Evolutionary conservation across 1,284 basidiomycete genomes (phyloP).

Genomic region (Malassezia yamatoensis): DNA sequence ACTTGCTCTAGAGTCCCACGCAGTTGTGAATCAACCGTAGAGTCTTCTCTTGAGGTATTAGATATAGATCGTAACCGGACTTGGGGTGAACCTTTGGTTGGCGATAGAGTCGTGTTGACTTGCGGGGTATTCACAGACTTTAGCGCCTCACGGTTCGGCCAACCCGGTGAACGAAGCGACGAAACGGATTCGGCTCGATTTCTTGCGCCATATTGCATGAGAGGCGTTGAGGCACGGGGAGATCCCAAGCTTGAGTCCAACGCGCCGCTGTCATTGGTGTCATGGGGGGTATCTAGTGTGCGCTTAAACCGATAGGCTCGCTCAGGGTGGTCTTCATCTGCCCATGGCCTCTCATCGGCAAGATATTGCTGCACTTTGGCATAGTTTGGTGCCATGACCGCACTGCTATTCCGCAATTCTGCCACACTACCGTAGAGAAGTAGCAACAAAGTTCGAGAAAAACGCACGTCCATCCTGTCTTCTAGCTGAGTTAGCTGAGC

Average conservation of each 20-base stretch:
- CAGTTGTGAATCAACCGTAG: constrained; percentile 6
- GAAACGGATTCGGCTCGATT: background rate
- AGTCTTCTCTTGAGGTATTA: background rate
- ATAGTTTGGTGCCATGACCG: constrained; percentile 63
- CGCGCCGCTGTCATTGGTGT: background rate
- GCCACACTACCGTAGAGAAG: constrained; percentile 81
- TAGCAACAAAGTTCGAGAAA: constrained; percentile 74
- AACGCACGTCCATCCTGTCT: constrained; percentile 70
- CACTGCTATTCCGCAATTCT: constrained; percentile 80
- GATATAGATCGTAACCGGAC: background rate
- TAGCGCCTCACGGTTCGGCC: background rate
- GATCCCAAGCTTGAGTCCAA: background rate
- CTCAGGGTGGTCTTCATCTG: background rate
- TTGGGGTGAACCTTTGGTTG: background rate
- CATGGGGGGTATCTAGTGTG: background rate
- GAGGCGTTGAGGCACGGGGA: background rate
- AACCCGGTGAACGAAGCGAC: background rate
- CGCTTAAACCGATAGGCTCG: background rate
- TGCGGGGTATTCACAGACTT: background rate
- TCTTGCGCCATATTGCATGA: constrained; percentile 12
- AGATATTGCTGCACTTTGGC: constrained; percentile 54
- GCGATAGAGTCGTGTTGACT: background rate
- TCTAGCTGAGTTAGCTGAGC: constrained; percentile 64
- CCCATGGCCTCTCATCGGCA: background rate
- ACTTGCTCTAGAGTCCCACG: constrained; percentile 29